Percentiles rank a stretch among this genome's conserved stretches.
phyloP scores from a whole-genome alignment of 139 green algal genomes.

The Coelastrella sp. region DNA sequence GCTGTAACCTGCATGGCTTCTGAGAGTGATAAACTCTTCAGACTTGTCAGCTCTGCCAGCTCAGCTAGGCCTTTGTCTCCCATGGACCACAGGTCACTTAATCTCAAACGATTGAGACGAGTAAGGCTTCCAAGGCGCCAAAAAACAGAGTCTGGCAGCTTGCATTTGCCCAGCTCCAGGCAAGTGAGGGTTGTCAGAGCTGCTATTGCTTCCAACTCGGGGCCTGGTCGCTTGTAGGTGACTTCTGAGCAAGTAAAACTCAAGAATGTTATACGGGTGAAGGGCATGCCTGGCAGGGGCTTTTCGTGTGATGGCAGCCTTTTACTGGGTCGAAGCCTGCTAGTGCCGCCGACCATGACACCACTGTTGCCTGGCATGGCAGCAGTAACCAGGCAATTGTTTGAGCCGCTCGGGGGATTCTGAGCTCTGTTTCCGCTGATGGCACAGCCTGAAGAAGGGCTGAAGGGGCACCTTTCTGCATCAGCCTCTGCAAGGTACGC shows the following conservation, averaged over 20 bases:
- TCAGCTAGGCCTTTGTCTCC: conserved; percentile 15
- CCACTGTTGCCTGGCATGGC: background rate
- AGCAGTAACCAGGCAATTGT: too few relatives aligned
- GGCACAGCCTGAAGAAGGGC: background rate
- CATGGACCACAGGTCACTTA: conserved; percentile 40
- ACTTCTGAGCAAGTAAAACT: conserved; percentile 33
- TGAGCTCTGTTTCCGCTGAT: too few relatives aligned
- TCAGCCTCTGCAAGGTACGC: conserved; percentile 16
- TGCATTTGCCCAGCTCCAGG: conserved; percentile 37
- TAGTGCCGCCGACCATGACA: background rate
- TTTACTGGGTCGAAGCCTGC: background rate
- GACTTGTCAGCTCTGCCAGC: conserved; percentile 9
- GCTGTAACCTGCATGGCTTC: conserved; percentile 36
- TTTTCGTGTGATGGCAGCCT: background rate
- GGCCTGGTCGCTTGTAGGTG: conserved; percentile 4
- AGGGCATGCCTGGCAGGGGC: conserved; percentile 37
- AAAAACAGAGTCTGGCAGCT: conserved; percentile 36
- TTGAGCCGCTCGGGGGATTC: too few relatives aligned
- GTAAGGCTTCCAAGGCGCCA: conserved; percentile 1
- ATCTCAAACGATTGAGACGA: conserved; percentile 7
- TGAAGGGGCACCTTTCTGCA: background rate
- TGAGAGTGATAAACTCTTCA: conserved; percentile 22
- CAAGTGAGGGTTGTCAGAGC: conserved; percentile 15
- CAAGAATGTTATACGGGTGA: conserved; percentile 10
- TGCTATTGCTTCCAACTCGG: conserved; percentile 35